Evolutionary conservation across 2,329 filamentous ascomycete genomes (phyloP).

Genomic region (Penicillium sp.): DNA sequence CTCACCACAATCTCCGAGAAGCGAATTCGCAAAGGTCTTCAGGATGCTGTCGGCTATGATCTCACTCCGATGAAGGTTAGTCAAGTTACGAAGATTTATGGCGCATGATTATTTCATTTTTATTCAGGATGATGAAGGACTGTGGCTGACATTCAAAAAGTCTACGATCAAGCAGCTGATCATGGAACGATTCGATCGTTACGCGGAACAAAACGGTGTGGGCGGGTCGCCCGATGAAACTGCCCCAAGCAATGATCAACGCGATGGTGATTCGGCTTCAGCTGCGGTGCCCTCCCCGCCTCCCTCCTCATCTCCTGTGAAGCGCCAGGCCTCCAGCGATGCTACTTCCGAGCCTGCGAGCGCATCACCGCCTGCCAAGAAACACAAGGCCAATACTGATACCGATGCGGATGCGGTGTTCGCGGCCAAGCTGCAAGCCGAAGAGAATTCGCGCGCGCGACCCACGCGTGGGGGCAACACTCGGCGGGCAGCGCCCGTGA

Average conservation of each 20-base stretch:
- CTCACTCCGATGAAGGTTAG: conserved; percentile 62
- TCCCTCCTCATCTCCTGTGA: conserved; percentile 39
- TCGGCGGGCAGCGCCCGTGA: conserved; percentile 58
- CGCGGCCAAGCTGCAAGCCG: conserved; percentile 84
- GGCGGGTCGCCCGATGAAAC: conserved; percentile 34
- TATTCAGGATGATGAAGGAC: not conserved
- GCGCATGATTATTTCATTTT: not conserved
- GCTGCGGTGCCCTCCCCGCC: conserved; percentile 34
- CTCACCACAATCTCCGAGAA: conserved; percentile 66
- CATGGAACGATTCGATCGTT: conserved; percentile 70
- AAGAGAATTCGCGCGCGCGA: conserved; percentile 76
- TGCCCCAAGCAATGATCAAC: conserved; percentile 38
- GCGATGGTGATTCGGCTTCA: conserved; percentile 25
- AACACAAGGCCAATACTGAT: conserved; percentile 60
- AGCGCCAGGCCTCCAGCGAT: conserved; percentile 46
- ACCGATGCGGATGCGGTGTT: conserved; percentile 81
- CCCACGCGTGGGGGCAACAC: conserved; percentile 72
- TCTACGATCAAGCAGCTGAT: conserved; percentile 70
- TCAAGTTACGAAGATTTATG: conserved; percentile 3
- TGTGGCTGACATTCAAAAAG: conserved; percentile 41
- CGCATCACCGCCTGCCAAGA: conserved; percentile 55
- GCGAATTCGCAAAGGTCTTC: conserved; percentile 62
- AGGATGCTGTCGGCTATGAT: conserved; percentile 61
- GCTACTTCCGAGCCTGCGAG: conserved; percentile 40
- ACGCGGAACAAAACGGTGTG: conserved; percentile 50